Evolutionary conservation across 306 rosid species (phyloP).

Genomic region (Ochetophila trinervis): DNA sequence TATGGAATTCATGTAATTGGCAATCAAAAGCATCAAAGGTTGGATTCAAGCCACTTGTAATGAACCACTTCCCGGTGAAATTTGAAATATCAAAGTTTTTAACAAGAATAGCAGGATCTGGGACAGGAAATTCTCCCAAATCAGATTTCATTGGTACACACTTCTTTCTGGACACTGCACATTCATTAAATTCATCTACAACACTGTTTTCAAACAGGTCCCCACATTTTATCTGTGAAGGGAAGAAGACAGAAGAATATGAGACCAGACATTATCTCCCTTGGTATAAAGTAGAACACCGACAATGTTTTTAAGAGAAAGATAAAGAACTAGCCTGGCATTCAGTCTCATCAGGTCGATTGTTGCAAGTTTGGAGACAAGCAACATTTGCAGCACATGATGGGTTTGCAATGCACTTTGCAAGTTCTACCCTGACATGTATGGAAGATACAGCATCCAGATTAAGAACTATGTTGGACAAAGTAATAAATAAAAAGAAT

Average conservation of each 20-base stretch:
- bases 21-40: conserved; percentile 81
- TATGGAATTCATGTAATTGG: conserved; percentile 81
- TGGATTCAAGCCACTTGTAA: conserved; percentile 86
- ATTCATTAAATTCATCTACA: conserved; percentile 90
- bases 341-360: conserved; percentile 92
- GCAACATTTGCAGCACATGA: conserved; percentile 91
- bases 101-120: conserved; percentile 76
- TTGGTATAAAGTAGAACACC: background rate
- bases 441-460: conserved; percentile 28
- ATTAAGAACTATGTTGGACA: background rate
- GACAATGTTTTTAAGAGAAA: conserved; percentile 7
- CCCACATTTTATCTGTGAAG: conserved; percentile 80
- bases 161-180: conserved; percentile 91
- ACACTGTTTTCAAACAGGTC: conserved; percentile 85
- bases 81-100: conserved; percentile 62
- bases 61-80: conserved; percentile 93
- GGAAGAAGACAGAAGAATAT: conserved; percentile 15
- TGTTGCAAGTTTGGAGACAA: conserved; percentile 96
- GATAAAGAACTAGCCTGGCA: conserved; percentile 66
- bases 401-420: conserved; percentile 77
- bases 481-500: background rate
- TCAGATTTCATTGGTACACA: conserved; percentile 94
- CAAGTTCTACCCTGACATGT: conserved; percentile 76
- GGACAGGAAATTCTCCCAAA: conserved; percentile 86
- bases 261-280: conserved; percentile 18